phyloP scores from a whole-genome alignment of 2,329 filamentous ascomycete species.

The Aspergillus tamarii region DNA sequence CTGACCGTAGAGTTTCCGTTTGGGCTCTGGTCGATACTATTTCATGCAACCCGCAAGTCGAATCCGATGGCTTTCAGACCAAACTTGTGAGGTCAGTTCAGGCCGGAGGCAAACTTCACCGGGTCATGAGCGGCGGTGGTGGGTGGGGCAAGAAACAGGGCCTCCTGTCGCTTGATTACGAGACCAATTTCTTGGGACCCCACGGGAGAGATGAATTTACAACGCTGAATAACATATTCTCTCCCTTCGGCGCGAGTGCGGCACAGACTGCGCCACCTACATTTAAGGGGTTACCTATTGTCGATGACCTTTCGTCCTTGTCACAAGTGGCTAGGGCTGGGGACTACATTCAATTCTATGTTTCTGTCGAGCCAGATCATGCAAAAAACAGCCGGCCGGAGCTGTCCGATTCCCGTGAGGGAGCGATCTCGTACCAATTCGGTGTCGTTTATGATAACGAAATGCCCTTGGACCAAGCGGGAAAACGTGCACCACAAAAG shows the following conservation, averaged over 20 bases:
- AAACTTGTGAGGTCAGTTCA: constrained; percentile 31
- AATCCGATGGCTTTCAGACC: constrained; percentile 20
- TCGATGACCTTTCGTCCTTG: constrained; percentile 41
- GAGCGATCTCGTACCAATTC: constrained; percentile 32
- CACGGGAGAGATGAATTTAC: constrained; percentile 18
- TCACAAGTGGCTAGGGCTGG: constrained; percentile 42
- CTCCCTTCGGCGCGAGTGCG: constrained; percentile 7
- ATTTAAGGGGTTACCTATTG: constrained; percentile 25
- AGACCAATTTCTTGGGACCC: constrained; percentile 34
- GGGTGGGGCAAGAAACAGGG: constrained; percentile 52
- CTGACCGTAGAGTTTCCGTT: constrained; percentile 42
- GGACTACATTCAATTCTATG: constrained; percentile 47
- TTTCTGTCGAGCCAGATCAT: constrained; percentile 31
- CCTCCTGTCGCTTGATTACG: constrained; percentile 46
- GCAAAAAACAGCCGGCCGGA: background rate
- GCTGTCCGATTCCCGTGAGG: constrained; percentile 4
- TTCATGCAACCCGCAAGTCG: constrained; percentile 17
- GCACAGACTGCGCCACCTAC: constrained; percentile 22
- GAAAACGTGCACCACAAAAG: constrained; percentile 9
- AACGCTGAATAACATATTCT: constrained; percentile 31
- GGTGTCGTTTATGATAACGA: constrained; percentile 37
- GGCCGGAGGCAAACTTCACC: constrained; percentile 43
- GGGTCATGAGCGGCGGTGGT: constrained; percentile 48
- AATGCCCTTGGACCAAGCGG: background rate
- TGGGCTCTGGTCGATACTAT: constrained; percentile 44